Evolutionary conservation across 2,329 filamentous ascomycete genomes (phyloP), one percentile per base, ranked within the genome.

Genomic region (Cladosporium phlei): DNA sequence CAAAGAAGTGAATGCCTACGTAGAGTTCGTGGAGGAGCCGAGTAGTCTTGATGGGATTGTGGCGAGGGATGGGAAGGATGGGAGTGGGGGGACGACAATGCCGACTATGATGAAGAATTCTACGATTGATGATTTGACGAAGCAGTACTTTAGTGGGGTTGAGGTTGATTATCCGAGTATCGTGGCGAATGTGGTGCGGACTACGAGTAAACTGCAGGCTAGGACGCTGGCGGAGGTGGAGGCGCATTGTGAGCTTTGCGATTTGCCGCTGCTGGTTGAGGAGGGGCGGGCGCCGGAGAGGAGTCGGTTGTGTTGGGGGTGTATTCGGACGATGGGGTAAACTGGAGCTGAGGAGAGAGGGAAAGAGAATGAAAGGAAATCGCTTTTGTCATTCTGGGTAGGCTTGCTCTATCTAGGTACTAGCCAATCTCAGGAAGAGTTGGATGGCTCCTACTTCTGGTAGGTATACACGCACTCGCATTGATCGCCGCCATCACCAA

Each of bases 101-200:
- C 32, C 8, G 24, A 33, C 46, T 3, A 9, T 29, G 17, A 39
- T 47, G 55, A 86, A 83, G 61, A 84, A 88, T 54, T 77, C 88
- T 35, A 94, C 88, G 35, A 96, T 98, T 58, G 89, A 96, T 61
- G 85, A 90, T 56, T 78, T 98, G 45, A 90, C 97, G 83, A 71
- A 76, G 48, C 83, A 88, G 48, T 98, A 96, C 65, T 95, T 98
- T 60, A 79, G 81, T 55, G 84, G 82, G 30, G 88, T 95, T 12
- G 90, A 95, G 63, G 79, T 81, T 54, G 85, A 85, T 49, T 96
- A 94, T 60, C 87, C 90, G 3, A 88, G 86, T 46, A 88, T 97
- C 47, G 90, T 98, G 55, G 85, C 90, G 24, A 98, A 98, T 63
- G 93, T 98, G 8, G 91, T 96, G 4, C 81, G 88, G 52, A 98